phyloP scores from a whole-genome alignment of 371 early-diverging fungal species.

The Rhizopus sp. region DNA sequence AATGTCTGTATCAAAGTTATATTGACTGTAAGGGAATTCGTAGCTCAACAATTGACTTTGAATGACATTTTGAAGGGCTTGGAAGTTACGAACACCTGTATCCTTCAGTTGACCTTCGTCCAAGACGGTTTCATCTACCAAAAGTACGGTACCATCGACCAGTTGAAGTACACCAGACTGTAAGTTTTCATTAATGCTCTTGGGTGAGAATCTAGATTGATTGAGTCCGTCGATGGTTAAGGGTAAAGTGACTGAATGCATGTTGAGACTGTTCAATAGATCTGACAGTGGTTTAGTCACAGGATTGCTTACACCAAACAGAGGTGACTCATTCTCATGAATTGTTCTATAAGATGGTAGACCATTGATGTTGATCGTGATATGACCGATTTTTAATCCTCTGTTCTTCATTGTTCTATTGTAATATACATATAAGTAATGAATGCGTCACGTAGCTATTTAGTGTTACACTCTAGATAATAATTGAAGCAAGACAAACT shows the following conservation, averaged over 20 bases:
- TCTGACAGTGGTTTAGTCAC: conserved; percentile 13
- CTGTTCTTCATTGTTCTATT: conserved; percentile 36
- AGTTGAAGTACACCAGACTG: conserved; percentile 63
- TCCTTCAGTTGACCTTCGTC: conserved; percentile 64
- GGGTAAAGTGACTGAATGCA: conserved; percentile 50
- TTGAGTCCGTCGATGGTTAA: conserved; percentile 56
- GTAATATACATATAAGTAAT: conserved; percentile 7
- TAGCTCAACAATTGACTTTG: conserved; percentile 58
- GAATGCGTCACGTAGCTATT: conserved; percentile 15
- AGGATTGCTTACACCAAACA: conserved; percentile 17
- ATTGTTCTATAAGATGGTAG: conserved; percentile 25
- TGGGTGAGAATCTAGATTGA: conserved; percentile 49
- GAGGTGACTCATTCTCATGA: conserved; percentile 8
- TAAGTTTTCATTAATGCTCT: conserved; percentile 53
- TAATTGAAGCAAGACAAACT: conserved; percentile 59
- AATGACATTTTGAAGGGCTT: conserved; percentile 55
- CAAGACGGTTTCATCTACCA: conserved; percentile 63
- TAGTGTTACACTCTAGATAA: conserved; percentile 55
- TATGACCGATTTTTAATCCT: conserved; percentile 50
- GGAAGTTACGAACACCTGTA: conserved; percentile 61
- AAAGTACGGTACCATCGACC: conserved; percentile 52
- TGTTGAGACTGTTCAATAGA: conserved; percentile 39
- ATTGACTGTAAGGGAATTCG: conserved; percentile 61
- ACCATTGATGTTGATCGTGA: conserved; percentile 47
- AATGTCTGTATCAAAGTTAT: conserved; percentile 64